phyloP scores from a whole-genome alignment of 345 rosid species.

The Gossypium anomalum region DNA sequence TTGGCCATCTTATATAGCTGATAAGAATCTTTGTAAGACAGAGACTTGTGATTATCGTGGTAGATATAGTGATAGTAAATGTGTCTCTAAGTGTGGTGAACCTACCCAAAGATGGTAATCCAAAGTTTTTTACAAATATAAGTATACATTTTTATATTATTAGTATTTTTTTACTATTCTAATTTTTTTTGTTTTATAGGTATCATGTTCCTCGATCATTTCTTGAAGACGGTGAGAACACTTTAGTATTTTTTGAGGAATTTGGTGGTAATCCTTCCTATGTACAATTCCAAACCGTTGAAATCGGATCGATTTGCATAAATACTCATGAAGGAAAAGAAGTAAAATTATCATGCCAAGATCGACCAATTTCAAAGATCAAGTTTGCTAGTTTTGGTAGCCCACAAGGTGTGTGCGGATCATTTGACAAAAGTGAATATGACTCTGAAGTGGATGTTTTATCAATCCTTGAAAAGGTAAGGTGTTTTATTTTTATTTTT shows the following conservation, averaged over 20 bases:
- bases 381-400: constrained; percentile 22
- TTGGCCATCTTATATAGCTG: constrained; percentile 23
- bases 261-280: constrained; percentile 45
- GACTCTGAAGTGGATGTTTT: constrained; percentile 15
- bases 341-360: constrained; percentile 48
- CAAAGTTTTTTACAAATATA: background rate
- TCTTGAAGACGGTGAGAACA: constrained; percentile 31
- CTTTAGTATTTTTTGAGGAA: constrained; percentile 54
- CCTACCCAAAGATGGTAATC: constrained; percentile 40
- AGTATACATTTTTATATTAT: background rate
- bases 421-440: constrained; percentile 34
- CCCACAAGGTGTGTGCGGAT: constrained; percentile 46
- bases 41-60: constrained; percentile 31
- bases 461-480: constrained; percentile 10
- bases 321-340: constrained; percentile 34
- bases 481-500: background rate
- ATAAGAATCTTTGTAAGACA: constrained; percentile 19
- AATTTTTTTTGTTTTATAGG: constrained; percentile 18
- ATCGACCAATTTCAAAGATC: constrained; percentile 28
- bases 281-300: constrained; percentile 31
- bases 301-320: constrained; percentile 29
- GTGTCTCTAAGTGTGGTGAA: constrained; percentile 26
- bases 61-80: constrained; percentile 16
- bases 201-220: constrained; percentile 54
- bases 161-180: background rate